These are phyloP conservation scores for Penicillium simplicissimum DNA, from an alignment of 495 filamentous ascomycete species.

Conservation along the genomic window DNA sequence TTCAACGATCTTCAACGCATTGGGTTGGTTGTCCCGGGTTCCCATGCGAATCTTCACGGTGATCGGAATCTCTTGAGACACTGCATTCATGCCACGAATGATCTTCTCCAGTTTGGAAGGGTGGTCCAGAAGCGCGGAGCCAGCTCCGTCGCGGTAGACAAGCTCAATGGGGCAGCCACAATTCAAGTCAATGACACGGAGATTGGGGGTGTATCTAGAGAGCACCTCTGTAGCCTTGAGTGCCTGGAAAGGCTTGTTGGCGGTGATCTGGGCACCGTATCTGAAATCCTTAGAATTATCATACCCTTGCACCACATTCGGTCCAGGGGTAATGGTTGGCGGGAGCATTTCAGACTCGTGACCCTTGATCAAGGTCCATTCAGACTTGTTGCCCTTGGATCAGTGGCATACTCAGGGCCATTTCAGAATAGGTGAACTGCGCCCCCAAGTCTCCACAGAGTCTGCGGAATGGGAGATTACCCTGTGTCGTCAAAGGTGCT, in stretches of 20 bases:
- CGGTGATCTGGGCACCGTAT: conserved; percentile 90
- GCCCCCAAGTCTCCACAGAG: conserved; percentile 90
- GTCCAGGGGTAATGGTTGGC: conserved; percentile 52
- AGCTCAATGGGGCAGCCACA: conserved; percentile 97
- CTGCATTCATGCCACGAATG: conserved; percentile 89
- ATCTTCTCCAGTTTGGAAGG: conserved; percentile 86
- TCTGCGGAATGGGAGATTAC: conserved; percentile 94
- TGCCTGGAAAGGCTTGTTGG: conserved; percentile 83
- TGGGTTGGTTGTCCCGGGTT: conserved; percentile 75
- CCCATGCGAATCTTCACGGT: conserved; percentile 95
- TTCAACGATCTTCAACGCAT: conserved; percentile 75
- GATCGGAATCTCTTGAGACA: conserved; percentile 84
- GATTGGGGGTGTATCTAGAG: conserved; percentile 69
- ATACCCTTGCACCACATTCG: conserved; percentile 64
- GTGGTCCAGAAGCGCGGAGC: conserved; percentile 89
- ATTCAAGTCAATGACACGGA: conserved; percentile 91
- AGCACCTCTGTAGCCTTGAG: conserved; percentile 84
- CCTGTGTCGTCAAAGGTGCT: conserved; percentile 89
- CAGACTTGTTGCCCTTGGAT: conserved; percentile 86
- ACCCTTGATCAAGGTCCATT: conserved; percentile 93
- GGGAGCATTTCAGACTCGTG: conserved; percentile 76
- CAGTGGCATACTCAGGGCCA: conserved; percentile 90
- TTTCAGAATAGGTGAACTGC: conserved; percentile 94
- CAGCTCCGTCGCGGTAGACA: conserved; percentile 80
- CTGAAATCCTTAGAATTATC: conserved; percentile 78